Base-by-base conservation (phyloP, 176 grass and related monocot genomes). In the Triticum aestivum region DNA sequence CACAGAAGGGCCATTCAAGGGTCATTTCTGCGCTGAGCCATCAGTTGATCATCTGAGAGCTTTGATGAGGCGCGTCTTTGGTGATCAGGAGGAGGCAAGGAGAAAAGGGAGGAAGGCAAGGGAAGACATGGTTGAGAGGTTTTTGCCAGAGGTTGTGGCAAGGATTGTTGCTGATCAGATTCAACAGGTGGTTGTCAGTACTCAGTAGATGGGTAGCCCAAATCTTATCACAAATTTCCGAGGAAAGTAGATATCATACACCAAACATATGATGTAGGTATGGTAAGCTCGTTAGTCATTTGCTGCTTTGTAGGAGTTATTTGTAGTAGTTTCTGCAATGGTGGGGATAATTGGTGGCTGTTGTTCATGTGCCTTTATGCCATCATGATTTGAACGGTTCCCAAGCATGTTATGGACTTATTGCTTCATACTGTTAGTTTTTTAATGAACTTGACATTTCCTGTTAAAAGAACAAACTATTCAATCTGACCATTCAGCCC, bases 81-180 rank as follows among this genome's bases (percentile, higher is more conserved):
- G 11, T 27, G 20, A 90, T 18, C 86, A 41, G 13, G 85, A 86
- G n/a, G 92, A 92, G 64, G 93, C 84, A 0, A 79, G 51, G n/a
- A 84, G 56, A 78, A 94, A 83, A 90, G 93, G 90, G 27, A 77
- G 83, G 83, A 88, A 83, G 79, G 93, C 93, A 42, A 91, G 93
- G 74, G 74, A 76, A 15, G 88, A 90, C 51, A 94, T 94, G 90
- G 56, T 92, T 0, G 3, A 70, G 68, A 90, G 69, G 79, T 94
- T 90, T 65, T 92, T 90, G 6, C 93, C 93, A 61, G 78, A 85
- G n/a, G 37, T 92, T 26, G 79, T 94, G 32, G 87, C 88, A 20
- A 77, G 27, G 30, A 87, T 94, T 32, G 93, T 94, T 58, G 82
- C 78, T 71, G 90, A 88, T 72, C 75, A 86, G 75, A 80, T 94